Evolutionary conservation across 371 early-diverging fungal species (phyloP).

Genomic region (Mucor racemosus): DNA sequence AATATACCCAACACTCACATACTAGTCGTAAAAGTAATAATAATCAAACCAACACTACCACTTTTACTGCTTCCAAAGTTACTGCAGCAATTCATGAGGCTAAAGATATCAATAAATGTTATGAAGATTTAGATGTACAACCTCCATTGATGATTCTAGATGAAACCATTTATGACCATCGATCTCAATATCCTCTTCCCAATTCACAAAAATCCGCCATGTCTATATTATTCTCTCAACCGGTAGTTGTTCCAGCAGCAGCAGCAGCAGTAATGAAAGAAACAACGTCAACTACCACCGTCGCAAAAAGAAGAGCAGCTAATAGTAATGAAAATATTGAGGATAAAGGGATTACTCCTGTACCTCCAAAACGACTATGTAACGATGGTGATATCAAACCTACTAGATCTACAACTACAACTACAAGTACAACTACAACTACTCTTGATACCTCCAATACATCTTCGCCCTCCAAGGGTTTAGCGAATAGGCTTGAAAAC

Average conservation of each 20-base stretch:
- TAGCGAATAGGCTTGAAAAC: too few species aligned
- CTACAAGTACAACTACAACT: background rate
- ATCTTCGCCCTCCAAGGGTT: too few species aligned
- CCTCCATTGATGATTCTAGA: conserved; percentile 15
- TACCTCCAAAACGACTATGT: conserved; percentile 4
- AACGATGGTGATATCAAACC: conserved; percentile 3
- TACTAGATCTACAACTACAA: background rate
- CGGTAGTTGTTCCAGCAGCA: background rate
- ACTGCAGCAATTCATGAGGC: conserved; percentile 10
- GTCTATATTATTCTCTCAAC: background rate
- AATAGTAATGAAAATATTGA: background rate
- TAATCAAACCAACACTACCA: background rate
- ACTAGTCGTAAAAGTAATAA: too few species aligned
- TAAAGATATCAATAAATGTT: background rate
- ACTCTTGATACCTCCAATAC: background rate
- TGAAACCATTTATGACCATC: conserved; percentile 14
- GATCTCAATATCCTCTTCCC: conserved; percentile 23
- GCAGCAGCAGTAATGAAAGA: background rate
- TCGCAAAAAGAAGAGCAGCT: background rate
- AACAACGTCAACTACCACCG: background rate
- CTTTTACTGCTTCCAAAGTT: conserved; percentile 11
- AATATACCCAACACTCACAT: background rate
- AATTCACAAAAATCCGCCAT: background rate
- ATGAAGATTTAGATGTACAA: conserved; percentile 9
- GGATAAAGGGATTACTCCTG: background rate